Conservation (phyloP, 345 rosid genomes). For the Reutealis trisperma region DNA sequence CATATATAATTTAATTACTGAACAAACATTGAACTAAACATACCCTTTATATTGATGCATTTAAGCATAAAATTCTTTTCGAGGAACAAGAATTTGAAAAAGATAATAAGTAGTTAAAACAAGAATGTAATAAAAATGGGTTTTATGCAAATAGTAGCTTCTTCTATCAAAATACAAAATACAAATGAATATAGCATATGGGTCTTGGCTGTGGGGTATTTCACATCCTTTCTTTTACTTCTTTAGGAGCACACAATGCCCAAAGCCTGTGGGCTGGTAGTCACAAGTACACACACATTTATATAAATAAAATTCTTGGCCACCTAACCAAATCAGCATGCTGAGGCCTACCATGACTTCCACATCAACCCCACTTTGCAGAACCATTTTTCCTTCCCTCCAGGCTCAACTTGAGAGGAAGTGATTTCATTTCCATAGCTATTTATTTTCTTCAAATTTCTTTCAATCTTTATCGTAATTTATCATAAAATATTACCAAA, state of each 20-base stretch:
- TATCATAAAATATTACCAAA: too few relatives aligned
- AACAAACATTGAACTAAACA: too few relatives aligned
- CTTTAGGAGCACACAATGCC: conserved; percentile 16
- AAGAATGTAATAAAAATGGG: too few relatives aligned
- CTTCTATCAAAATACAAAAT: not conserved
- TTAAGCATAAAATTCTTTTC: too few relatives aligned
- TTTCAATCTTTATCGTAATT: not conserved
- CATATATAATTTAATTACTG: too few relatives aligned
- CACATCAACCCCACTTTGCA: conserved; percentile 23
- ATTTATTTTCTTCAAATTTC: not conserved
- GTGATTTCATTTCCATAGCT: not conserved
- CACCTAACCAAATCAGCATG: conserved; percentile 18
- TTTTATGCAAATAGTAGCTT: too few relatives aligned
- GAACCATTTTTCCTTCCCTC: not conserved
- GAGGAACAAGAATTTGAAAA: not conserved
- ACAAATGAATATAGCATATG: not conserved
- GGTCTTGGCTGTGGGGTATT: conserved; percentile 10
- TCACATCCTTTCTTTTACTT: conserved; percentile 10
- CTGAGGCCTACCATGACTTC: conserved; percentile 10
- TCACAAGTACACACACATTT: not conserved
- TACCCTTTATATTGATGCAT: too few relatives aligned
- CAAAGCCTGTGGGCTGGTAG: conserved; percentile 17
- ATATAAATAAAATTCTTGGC: conserved; percentile 7
- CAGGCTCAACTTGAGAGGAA: not conserved
- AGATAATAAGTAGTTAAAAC: not conserved